A percentile compares a stretch with the other conserved stretches of the same genome.
Conservation (phyloP, 2,329 filamentous ascomycete species). For the Phialemoniopsis sp. region DNA sequence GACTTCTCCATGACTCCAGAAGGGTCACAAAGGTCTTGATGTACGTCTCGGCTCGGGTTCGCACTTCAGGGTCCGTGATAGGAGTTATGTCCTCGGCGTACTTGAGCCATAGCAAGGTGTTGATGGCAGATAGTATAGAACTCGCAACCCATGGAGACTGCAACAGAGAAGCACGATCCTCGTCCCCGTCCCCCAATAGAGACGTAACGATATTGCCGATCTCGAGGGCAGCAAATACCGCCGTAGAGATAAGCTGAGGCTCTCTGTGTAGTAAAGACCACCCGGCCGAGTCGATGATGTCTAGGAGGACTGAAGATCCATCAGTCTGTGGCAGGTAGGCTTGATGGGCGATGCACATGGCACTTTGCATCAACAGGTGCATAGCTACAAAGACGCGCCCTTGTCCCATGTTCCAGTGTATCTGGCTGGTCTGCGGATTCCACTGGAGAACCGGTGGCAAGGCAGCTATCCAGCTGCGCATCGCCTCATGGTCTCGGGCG, state of each 20-base stretch:
- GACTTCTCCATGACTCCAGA: neutral
- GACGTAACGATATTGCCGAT: too few relatives aligned
- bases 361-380: neutral
- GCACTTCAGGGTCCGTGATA: too few relatives aligned
- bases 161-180: too few relatives aligned
- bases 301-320: neutral
- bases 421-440: neutral
- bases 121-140: too few relatives aligned
- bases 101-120: too few relatives aligned
- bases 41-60: too few relatives aligned
- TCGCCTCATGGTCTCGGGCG: too few relatives aligned
- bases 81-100: too few relatives aligned
- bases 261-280: neutral
- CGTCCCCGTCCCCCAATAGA: too few relatives aligned
- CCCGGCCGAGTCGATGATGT: neutral
- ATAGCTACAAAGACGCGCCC: neutral
- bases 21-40: too few relatives aligned
- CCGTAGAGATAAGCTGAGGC: neutral
- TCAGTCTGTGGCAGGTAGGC: neutral
- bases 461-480: neutral
- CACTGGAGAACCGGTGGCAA: constrained; percentile 3
- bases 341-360: neutral
- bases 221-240: too few relatives aligned
- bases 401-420: neutral
- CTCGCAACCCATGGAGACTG: too few relatives aligned